phyloP scores from a whole-genome alignment of 345 rosid genomes.

The Citrus inodora region DNA sequence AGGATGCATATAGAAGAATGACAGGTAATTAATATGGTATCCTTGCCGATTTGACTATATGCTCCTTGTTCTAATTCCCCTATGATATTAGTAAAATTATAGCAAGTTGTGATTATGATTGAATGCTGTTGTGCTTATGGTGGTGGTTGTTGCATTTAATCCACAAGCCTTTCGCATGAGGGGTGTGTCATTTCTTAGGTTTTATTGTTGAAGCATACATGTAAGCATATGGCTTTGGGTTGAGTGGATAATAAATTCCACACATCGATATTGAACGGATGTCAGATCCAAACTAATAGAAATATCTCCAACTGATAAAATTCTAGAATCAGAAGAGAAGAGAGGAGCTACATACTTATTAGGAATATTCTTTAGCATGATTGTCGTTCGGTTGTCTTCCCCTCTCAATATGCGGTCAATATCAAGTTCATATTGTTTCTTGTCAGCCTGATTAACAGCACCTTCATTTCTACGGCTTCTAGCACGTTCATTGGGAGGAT shows the following conservation, averaged over 20 bases:
- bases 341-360: conserved; percentile 48
- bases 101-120: background rate
- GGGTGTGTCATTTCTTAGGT: background rate
- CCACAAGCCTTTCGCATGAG: background rate
- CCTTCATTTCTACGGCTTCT: conserved; percentile 61
- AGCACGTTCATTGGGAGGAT: conserved; percentile 42
- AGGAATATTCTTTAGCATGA: conserved; percentile 80
- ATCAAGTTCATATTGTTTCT: conserved; percentile 65
- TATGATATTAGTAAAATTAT: background rate
- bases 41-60: background rate
- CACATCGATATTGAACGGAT: background rate
- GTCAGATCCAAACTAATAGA: background rate
- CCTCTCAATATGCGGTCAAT: conserved; percentile 51
- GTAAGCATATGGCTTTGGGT: background rate
- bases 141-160: background rate
- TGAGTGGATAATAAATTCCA: conserved; percentile 1
- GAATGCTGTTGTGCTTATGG: background rate
- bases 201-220: background rate
- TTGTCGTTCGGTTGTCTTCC: conserved; percentile 62
- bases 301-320: background rate
- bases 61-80: background rate
- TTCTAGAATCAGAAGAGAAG: background rate
- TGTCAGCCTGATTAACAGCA: conserved; percentile 41
- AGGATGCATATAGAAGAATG: background rate
- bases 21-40: background rate